Evolutionary conservation across 495 filamentous ascomycete species (phyloP), one percentile per base, ranked within the genome.

Genomic region (Penicillium chermesinum): DNA sequence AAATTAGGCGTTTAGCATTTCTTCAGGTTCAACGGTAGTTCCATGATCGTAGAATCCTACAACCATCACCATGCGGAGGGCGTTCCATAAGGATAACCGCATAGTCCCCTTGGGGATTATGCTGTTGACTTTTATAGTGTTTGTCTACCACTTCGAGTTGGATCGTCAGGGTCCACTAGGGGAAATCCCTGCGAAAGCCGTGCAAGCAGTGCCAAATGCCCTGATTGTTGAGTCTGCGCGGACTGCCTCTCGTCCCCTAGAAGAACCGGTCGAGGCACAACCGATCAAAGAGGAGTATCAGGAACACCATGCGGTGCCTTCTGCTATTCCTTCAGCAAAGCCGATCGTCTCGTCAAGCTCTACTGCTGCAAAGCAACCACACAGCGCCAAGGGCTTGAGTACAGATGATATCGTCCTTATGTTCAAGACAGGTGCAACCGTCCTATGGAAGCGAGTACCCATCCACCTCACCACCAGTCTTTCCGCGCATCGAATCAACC

Each of bases 381-480:
- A 20, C 25, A 30, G 25, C 16, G n/a, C 45, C 12, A 44, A 44
- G 18, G 44, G 44, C 20, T 72, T 62, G 63, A 71, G 49, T 62
- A 4, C 76, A 57, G 46, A 50, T 50, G 41, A 62, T 72, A 59
- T 63, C 54, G 66, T 48, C 13, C 61, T 72, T 3, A 53, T 72
- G 37, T 60, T 72, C 46, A 69, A 69, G 22, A 70, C 69, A 12
- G 69, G 66, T 4, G 63, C 67, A 32, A 61, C 65, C 13, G 62
- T 67, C 32, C 44, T 66, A 21, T 63, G 58, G 46, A 52, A 63
- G 19, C 65, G 66, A 14, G 46, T 72, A 2, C 69, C 69, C 13
- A 66, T 69, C 19, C 60, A 63, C 41, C 34, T 63, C 20, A 16
- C 55, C 10, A 61, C 57, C n/a, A 56, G 38, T 17, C 45, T 61